These are phyloP conservation scores for Acacia melanoxylon DNA, from an alignment of 306 rosid genomes.

Conservation along the genomic window DNA sequence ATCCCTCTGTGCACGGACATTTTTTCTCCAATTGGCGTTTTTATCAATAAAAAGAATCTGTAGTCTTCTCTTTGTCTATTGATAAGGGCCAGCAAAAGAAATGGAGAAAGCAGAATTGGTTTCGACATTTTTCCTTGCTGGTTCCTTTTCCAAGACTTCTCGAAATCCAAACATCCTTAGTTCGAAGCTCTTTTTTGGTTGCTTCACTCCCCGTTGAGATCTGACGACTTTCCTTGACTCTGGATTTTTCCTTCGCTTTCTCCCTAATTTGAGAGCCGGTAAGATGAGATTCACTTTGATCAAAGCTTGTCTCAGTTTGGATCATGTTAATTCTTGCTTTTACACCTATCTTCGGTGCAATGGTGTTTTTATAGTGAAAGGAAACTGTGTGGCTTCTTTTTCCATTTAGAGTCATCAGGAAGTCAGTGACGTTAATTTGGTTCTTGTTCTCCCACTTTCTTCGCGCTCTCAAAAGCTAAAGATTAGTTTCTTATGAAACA, in stretches of 20 bases:
- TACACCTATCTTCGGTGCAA: not conserved
- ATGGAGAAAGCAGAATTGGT: constrained; percentile 30
- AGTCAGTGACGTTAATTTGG: not conserved
- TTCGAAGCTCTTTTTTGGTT: constrained; percentile 12
- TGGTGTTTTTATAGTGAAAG: constrained; percentile 24
- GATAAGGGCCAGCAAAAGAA: constrained; percentile 35
- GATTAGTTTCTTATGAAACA: not conserved
- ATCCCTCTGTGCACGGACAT: not conserved
- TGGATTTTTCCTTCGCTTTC: constrained; percentile 30
- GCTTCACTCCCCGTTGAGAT: constrained; percentile 31
- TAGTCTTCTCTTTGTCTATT: not conserved
- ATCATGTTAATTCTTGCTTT: constrained; percentile 22
- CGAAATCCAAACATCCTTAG: constrained; percentile 27
- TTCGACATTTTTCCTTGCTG: not conserved
- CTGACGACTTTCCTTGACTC: constrained; percentile 28
- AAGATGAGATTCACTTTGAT: constrained; percentile 44
- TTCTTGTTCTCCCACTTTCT: not conserved
- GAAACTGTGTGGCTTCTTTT: constrained; percentile 1
- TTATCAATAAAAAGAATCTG: constrained; percentile 18
- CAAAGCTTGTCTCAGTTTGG: constrained; percentile 6
- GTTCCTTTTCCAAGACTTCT: constrained; percentile 35
- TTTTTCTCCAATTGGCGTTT: constrained; percentile 29
- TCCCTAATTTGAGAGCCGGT: constrained; percentile 33
- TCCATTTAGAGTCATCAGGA: not conserved
- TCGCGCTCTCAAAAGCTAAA: too few relatives aligned